Conservation (phyloP, 2,329 filamentous ascomycete genomes). For the Dactylellina sp. region DNA sequence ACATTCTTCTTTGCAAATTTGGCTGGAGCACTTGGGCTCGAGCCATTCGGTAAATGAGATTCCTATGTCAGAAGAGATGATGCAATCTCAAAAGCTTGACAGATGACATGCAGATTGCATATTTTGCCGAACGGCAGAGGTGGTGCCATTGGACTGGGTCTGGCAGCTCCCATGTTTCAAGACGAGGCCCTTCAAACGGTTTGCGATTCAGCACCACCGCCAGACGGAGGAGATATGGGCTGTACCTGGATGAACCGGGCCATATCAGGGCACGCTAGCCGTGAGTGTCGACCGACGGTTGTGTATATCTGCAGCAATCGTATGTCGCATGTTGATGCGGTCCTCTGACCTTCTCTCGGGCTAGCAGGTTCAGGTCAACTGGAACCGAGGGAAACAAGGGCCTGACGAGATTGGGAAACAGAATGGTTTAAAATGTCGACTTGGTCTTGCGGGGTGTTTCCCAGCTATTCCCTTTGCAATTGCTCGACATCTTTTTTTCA, state of each 20-base stretch:
- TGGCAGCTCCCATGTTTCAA: conserved; percentile 41
- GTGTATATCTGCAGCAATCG: conserved; percentile 54
- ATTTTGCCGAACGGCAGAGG: conserved; percentile 10
- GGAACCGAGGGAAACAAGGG: conserved; percentile 55
- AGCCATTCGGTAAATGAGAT: too few relatives aligned
- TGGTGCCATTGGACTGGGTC: background rate
- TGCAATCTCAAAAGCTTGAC: conserved; percentile 31
- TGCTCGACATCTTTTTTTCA: conserved; percentile 13
- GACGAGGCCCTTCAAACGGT: conserved; percentile 41
- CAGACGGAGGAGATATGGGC: conserved; percentile 10
- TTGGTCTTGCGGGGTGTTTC: conserved; percentile 25
- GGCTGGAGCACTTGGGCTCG: too few relatives aligned
- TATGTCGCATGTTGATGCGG: conserved; percentile 50
- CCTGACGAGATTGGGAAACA: conserved; percentile 29
- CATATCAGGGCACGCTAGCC: background rate
- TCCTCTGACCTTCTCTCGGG: conserved; percentile 21
- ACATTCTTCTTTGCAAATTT: too few relatives aligned
- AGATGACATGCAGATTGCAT: conserved; percentile 8
- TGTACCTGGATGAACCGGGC: too few relatives aligned
- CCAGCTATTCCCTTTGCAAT: conserved; percentile 15
- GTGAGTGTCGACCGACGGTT: conserved; percentile 5
- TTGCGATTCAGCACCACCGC: conserved; percentile 35
- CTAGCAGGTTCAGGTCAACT: conserved; percentile 38
- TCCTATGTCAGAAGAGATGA: background rate
- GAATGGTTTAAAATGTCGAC: conserved; percentile 44